These are phyloP conservation scores for Russula lepida DNA, from an alignment of 768 basidiomycete species.

Conservation along the genomic window DNA sequence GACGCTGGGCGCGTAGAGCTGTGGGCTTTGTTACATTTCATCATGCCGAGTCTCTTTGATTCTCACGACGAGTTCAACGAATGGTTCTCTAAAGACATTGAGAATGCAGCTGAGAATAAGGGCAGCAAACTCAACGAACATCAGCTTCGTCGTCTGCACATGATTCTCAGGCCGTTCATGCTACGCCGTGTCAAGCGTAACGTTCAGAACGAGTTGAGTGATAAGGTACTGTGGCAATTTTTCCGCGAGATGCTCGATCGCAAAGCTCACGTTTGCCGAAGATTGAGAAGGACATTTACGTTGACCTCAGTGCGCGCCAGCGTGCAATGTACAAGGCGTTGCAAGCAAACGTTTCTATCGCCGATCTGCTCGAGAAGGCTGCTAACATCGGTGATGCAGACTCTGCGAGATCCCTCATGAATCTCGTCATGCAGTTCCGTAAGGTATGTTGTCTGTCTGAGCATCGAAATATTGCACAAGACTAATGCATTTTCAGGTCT, in stretches of 20 bases:
- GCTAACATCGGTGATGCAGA: slow-evolving; percentile 85
- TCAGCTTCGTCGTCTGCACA: slow-evolving; percentile 89
- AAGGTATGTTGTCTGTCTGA: slow-evolving; percentile 46
- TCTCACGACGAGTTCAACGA: slow-evolving; percentile 99
- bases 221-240: slow-evolving; percentile 59
- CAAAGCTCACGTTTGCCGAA: slow-evolving; percentile 27
- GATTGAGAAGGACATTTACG: slow-evolving; percentile 95
- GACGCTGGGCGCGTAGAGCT: slow-evolving; percentile 50
- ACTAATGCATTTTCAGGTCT: slow-evolving; percentile 49
- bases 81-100: slow-evolving; percentile 99
- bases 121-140: slow-evolving; percentile 89
- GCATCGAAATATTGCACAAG: neutral
- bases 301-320: slow-evolving; percentile 90
- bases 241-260: neutral
- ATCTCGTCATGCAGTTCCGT: slow-evolving; percentile 99
- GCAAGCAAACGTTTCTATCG: slow-evolving; percentile 87
- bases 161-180: slow-evolving; percentile 99
- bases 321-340: slow-evolving; percentile 83
- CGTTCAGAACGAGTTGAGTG: slow-evolving; percentile 98
- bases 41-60: slow-evolving; percentile 99
- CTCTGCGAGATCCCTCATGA: slow-evolving; percentile 93
- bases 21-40: slow-evolving; percentile 98
- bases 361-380: slow-evolving; percentile 90
- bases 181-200: slow-evolving; percentile 92
- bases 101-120: slow-evolving; percentile 88